Evolutionary conservation across 192 early-diverging fungal species (phyloP).

Genomic region (Pecoramyces ruminantium): DNA sequence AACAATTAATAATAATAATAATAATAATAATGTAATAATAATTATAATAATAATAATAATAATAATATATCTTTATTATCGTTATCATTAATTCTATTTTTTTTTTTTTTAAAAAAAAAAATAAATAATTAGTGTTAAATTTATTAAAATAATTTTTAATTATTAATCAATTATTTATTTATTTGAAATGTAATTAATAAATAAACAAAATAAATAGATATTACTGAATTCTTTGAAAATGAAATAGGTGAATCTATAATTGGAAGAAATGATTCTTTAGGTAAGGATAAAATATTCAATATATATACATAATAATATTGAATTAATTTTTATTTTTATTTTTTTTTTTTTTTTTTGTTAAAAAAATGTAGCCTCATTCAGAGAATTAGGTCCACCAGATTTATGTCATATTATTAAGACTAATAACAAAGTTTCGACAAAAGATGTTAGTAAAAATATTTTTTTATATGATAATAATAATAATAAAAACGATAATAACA

Average conservation of each 20-base stretch:
- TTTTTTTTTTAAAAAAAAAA: too few species aligned
- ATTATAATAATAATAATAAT: too few species aligned
- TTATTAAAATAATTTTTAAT: too few species aligned
- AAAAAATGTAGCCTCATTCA: not conserved
- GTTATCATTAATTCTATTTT: too few species aligned
- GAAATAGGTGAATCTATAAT: constrained; percentile 75
- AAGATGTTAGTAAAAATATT: constrained; percentile 34
- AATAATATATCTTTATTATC: too few species aligned
- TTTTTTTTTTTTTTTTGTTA: constrained; percentile 11
- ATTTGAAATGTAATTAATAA: too few species aligned
- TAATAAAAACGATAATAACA: constrained; percentile 9
- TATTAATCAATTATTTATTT: too few species aligned
- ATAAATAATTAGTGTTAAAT: too few species aligned
- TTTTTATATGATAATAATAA: constrained; percentile 6
- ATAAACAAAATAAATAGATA: constrained; percentile 9
- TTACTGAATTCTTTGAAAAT: constrained; percentile 94
- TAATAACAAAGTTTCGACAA: constrained; percentile 60
- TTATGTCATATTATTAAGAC: constrained; percentile 90
- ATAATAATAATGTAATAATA: too few species aligned
- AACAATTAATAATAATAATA: too few species aligned
- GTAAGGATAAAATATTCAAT: constrained; percentile 45
- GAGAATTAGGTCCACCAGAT: constrained; percentile 94
- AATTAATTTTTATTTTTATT: constrained; percentile 3
- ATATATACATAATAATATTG: not conserved
- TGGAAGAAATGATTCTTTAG: constrained; percentile 75